A percentile compares a stretch with the other conserved stretches of the same genome.
These are phyloP conservation scores for Fusarium mangiferae DNA, from an alignment of 2,329 filamentous ascomycete genomes.

Conservation along the genomic window DNA sequence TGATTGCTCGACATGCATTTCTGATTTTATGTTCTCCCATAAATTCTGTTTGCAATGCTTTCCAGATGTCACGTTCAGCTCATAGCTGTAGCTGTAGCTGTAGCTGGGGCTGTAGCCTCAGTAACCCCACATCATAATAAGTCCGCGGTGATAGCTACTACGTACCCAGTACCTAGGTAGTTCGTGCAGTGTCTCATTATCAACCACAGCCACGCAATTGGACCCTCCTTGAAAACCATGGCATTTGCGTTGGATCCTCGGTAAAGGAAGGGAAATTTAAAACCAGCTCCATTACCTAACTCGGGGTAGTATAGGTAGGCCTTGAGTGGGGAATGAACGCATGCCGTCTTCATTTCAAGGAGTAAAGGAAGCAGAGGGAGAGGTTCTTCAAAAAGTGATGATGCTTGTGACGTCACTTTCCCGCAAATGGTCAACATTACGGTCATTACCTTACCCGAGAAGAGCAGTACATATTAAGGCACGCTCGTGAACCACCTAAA, in stretches of 20 bases:
- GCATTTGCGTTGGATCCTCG: slow-evolving; percentile 20
- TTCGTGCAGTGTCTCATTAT: not conserved
- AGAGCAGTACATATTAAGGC: slow-evolving; percentile 21
- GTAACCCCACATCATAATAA: not conserved
- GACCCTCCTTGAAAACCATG: not conserved
- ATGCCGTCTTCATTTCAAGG: slow-evolving; percentile 13
- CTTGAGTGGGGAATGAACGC: slow-evolving; percentile 25
- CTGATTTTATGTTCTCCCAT: not conserved
- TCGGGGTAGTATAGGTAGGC: slow-evolving; percentile 7
- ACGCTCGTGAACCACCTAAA: slow-evolving; percentile 6
- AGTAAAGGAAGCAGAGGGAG: slow-evolving; percentile 1
- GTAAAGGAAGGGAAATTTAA: not conserved
- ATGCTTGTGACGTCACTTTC: slow-evolving; percentile 38
- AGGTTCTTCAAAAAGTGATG: slow-evolving; percentile 16
- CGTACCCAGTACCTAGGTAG: not conserved
- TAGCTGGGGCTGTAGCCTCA: not conserved
- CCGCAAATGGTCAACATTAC: slow-evolving; percentile 18
- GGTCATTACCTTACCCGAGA: not conserved
- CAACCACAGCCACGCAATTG: slow-evolving; percentile 17
- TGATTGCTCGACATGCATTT: not conserved
- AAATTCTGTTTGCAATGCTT: not conserved
- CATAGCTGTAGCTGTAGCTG: not conserved
- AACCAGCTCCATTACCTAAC: slow-evolving; percentile 4
- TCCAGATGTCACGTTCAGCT: not conserved
- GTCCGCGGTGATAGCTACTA: not conserved